A percentile compares a stretch with the other conserved stretches of the same genome.
Evolutionary conservation across 164 flowering plant genomes (phyloP).

Genomic region (Litsea cubeba): DNA sequence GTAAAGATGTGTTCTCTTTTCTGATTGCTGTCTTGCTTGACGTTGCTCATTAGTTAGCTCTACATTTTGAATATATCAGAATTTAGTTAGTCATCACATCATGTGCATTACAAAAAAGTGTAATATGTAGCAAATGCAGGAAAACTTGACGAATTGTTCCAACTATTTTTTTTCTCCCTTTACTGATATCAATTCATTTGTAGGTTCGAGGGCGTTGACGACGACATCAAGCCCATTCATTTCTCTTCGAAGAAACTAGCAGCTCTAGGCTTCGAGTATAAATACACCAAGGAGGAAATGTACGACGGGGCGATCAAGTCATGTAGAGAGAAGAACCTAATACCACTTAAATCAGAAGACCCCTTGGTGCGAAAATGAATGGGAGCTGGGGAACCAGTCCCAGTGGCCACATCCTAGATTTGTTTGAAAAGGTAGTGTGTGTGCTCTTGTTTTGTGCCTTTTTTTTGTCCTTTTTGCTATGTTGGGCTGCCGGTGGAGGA

Average conservation of each 20-base stretch:
- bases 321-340: slow-evolving; percentile 54
- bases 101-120: background rate
- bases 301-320: slow-evolving; percentile 60
- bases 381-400: background rate
- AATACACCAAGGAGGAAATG: slow-evolving; percentile 75
- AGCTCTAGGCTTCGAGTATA: slow-evolving; percentile 55
- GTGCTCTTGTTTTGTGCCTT: background rate
- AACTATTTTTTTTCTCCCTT: background rate
- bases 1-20: slow-evolving; percentile 19
- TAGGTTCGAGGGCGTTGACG: slow-evolving; percentile 57
- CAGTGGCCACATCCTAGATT: background rate
- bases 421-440: background rate
- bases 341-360: slow-evolving; percentile 29
- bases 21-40: background rate
- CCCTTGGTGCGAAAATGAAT: background rate
- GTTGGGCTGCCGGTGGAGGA: too few species aligned
- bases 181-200: background rate
- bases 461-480: too few species aligned
- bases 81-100: background rate
- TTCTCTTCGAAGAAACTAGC: slow-evolving; percentile 65
- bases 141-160: background rate
- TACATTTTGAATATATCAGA: background rate
- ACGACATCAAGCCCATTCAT: slow-evolving; percentile 27
- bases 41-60: background rate
- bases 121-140: background rate